Evolutionary conservation across 2,329 filamentous ascomycete species (phyloP).

Genomic region (Annulohypoxylon truncatum): DNA sequence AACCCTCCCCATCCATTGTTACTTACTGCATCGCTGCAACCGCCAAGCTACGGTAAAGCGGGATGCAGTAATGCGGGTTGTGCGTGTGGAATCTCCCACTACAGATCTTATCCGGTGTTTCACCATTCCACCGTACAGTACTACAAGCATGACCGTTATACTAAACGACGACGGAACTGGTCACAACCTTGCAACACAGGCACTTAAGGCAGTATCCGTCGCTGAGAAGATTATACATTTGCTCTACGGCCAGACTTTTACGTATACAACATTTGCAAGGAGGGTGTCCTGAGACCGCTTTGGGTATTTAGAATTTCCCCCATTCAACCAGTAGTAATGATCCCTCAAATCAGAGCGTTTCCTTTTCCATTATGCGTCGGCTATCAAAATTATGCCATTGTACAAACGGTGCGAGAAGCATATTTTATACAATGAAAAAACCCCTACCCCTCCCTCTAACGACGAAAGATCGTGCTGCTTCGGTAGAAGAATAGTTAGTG

Average conservation of each 20-base stretch:
- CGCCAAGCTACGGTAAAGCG: not conserved
- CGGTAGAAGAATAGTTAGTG: not conserved
- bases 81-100: not conserved
- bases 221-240: conserved; percentile 32
- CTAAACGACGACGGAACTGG: not conserved
- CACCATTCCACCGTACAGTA: not conserved
- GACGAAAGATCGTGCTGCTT: conserved; percentile 8
- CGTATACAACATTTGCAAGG: conserved; percentile 22
- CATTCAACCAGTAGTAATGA: conserved; percentile 5
- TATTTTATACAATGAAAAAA: conserved; percentile 34
- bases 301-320: conserved; percentile 9
- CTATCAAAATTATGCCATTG: conserved; percentile 18
- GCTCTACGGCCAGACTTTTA: conserved; percentile 15
- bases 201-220: conserved; percentile 9
- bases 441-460: not conserved
- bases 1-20: not conserved
- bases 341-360: conserved; percentile 14
- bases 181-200: conserved; percentile 24
- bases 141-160: not conserved
- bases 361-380: conserved; percentile 33
- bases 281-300: conserved; percentile 2
- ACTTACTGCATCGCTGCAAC: not conserved
- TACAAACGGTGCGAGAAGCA: conserved; percentile 20
- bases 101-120: conserved; percentile 21
- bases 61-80: not conserved